Base-by-base conservation (phyloP, 768 basidiomycete genomes). In the Artomyces pyxidatus region DNA sequence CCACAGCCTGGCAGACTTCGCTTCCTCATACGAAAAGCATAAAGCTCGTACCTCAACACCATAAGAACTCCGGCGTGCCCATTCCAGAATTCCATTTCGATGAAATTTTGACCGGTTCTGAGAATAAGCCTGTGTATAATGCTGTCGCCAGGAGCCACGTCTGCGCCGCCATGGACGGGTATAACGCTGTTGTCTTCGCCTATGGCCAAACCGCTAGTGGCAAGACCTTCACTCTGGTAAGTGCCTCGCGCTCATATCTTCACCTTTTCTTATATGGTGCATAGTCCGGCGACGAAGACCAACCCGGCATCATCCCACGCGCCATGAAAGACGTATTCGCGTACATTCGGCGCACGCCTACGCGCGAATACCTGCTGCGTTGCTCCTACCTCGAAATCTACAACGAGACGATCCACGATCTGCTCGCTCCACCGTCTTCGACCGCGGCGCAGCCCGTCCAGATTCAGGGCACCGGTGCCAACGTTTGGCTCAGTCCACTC, bases 381-480 rank as follows among this genome's bases (percentile, higher is more conserved):
- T 95, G 93, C 62, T 90, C 89, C 6, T 98, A 97, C 63, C 81
- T 99, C 44, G 96, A 98, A 61, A 93, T 99, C 41, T 99, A 98
- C 72, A 99, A 98, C 66, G 91, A 95, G 62, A 75, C 77, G 1
- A 84, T 94, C 42, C 77, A 88, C 55, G 91, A 95, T 58, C 70
- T 99, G 1, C 80, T 99, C 10, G 83, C 88, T 1, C 84, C 88
- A 0, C 79, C 83, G 5, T 70, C 73, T 1, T 65, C 71, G 11
- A 67, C 70, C n/a, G 62, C 67, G 14, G 63, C 68, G 0, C 80
- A 80, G 45, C 80, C 78, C 1, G 85, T 89, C 1, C 81, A 87
- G 57, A 78, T 90, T 11, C 80, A 88, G 53, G 83, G 91, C 45
- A 77, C 77, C 14, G 72, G 54, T 61, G 75, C 42, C 74, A 85